Evolutionary conservation across 2,329 filamentous ascomycete species (phyloP).

Genomic region (Thielaviopsis cerberus): DNA sequence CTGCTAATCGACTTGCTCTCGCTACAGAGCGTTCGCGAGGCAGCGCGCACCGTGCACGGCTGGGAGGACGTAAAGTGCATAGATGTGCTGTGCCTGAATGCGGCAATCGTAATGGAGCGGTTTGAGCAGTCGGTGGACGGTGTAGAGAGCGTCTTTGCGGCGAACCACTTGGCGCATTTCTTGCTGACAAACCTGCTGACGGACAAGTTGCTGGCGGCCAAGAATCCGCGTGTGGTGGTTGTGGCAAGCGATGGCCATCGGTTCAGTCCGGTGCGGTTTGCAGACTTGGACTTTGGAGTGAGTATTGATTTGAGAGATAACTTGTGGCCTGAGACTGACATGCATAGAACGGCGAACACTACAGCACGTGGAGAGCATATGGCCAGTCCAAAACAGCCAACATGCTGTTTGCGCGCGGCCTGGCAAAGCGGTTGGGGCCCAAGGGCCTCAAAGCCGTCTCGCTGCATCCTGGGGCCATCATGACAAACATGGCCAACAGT

Average conservation of each 20-base stretch:
- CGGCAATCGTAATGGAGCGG: conserved; percentile 23
- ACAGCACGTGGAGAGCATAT: conserved; percentile 14
- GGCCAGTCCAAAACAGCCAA: conserved; percentile 18
- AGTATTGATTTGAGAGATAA: too few relatives aligned
- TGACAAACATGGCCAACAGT: conserved; percentile 9
- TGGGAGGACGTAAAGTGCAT: conserved; percentile 16
- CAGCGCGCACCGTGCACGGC: conserved; percentile 19
- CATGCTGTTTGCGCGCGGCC: conserved; percentile 14
- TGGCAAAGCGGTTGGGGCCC: conserved; percentile 10
- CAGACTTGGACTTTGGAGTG: conserved; percentile 17
- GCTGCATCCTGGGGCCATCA: conserved; percentile 14
- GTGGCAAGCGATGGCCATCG: conserved; percentile 21
- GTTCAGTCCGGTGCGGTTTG: conserved; percentile 18
- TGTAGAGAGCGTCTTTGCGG: conserved; percentile 26
- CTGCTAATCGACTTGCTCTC: conserved; percentile 21
- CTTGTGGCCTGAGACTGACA: not conserved
- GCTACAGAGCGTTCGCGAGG: conserved; percentile 20
- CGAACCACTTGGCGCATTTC: conserved; percentile 29
- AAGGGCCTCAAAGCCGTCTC: conserved; percentile 3
- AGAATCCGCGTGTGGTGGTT: conserved; percentile 21
- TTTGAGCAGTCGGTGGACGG: conserved; percentile 21
- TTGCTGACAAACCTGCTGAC: conserved; percentile 26
- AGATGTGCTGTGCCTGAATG: conserved; percentile 26
- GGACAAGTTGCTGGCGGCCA: conserved; percentile 14
- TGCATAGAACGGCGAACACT: conserved; percentile 5